Conservation (phyloP, 2,329 filamentous ascomycete species). For the Penicillium sp. region DNA sequence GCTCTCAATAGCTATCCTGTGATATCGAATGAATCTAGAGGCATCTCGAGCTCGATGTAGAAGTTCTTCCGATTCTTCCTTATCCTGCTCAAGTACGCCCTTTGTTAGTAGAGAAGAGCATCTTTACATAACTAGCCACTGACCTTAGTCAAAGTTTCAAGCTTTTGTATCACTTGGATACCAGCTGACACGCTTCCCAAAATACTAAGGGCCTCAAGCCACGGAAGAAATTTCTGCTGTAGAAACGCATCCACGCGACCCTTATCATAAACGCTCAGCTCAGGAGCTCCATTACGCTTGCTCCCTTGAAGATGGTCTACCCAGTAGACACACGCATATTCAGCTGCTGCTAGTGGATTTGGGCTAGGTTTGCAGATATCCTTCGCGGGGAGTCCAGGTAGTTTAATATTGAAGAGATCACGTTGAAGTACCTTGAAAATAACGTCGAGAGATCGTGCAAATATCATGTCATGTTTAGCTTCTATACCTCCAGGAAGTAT, state of each 20-base stretch:
- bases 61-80: neutral
- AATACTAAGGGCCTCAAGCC: neutral
- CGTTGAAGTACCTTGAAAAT: slow-evolving; percentile 1
- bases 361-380: neutral
- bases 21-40: neutral
- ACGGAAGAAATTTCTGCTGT: neutral
- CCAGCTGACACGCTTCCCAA: neutral
- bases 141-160: neutral
- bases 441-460: slow-evolving; percentile 1
- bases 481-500: slow-evolving; percentile 6
- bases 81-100: neutral
- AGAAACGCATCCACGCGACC: neutral
- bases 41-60: neutral
- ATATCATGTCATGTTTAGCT: slow-evolving; percentile 4
- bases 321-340: neutral
- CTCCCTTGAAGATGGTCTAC: neutral
- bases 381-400: too few species aligned
- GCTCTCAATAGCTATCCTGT: neutral
- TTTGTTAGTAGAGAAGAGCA: neutral
- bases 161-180: neutral
- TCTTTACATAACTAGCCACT: neutral
- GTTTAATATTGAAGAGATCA: neutral
- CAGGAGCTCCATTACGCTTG: neutral
- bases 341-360: neutral
- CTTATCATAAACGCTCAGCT: neutral